These are phyloP conservation scores for Atkinsonella hypoxylon DNA, from an alignment of 2,329 filamentous ascomycete species.

Conservation along the genomic window DNA sequence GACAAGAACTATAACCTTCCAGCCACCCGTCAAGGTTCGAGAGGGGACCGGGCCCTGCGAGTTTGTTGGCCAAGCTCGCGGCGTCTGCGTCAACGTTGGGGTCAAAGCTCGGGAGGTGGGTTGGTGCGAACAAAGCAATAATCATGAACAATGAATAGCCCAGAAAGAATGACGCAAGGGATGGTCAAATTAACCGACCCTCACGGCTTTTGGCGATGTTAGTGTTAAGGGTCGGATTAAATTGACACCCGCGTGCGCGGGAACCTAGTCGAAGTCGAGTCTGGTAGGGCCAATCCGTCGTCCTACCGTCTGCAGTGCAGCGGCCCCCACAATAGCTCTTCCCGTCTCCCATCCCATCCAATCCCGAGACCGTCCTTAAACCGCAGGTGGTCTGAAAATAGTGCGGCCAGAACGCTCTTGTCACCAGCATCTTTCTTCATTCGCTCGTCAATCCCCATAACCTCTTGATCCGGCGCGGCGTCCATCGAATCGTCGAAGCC, in stretches of 20 bases:
- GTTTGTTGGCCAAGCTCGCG: not conserved
- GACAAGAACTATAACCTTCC: not conserved
- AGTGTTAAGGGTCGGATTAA: no score
- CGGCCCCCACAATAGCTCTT: not conserved
- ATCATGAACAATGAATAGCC: not conserved
- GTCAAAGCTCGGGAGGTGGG: not conserved
- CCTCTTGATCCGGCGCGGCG: not conserved
- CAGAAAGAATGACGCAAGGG: not conserved
- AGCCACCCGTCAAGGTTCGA: conserved; percentile 1
- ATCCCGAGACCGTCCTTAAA: not conserved
- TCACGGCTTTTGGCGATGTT: no score
- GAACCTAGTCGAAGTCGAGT: not conserved
- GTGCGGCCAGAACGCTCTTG: not conserved
- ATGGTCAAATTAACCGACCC: no score
- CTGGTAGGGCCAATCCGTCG: not conserved
- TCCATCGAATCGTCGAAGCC: not conserved
- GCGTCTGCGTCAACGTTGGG: conserved; percentile 2
- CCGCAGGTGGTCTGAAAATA: not conserved
- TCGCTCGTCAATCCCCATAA: not conserved
- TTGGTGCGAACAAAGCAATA: not conserved
- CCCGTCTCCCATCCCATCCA: not conserved
- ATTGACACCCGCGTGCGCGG: no score
- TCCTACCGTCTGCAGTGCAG: not conserved
- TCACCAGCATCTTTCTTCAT: not conserved
- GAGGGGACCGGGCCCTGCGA: not conserved